Evolutionary conservation across 345 rosid species (phyloP).

Genomic region (Hibiscus tridactylites): DNA sequence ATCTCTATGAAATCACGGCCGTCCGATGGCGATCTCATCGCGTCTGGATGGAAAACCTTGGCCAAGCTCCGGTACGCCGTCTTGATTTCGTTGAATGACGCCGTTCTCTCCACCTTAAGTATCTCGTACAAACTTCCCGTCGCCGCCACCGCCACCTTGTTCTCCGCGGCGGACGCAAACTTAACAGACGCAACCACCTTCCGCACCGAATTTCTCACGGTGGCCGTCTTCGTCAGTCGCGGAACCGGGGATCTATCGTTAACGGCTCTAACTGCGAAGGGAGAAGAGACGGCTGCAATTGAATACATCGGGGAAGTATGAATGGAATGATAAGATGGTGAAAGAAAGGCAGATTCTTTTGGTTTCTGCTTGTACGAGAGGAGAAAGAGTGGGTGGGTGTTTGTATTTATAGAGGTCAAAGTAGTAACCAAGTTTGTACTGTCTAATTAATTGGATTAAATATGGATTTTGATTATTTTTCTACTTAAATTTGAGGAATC

Average conservation of each 20-base stretch:
- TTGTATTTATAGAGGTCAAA: neutral
- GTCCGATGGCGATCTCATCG: slow-evolving; percentile 30
- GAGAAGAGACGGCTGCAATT: neutral
- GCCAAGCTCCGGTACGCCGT: slow-evolving; percentile 59
- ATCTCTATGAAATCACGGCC: slow-evolving; percentile 60
- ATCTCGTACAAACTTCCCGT: slow-evolving; percentile 49
- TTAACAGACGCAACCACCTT: neutral
- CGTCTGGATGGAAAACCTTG: slow-evolving; percentile 55
- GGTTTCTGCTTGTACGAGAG: neutral
- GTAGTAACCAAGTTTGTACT: too few relatives aligned
- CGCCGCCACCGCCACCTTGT: slow-evolving; percentile 16
- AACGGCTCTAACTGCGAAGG: neutral
- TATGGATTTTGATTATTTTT: neutral
- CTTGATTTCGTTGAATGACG: slow-evolving; percentile 58
- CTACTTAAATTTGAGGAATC: neutral
- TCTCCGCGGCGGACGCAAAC: neutral
- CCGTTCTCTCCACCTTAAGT: slow-evolving; percentile 41
- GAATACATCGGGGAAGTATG: neutral
- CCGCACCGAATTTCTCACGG: neutral
- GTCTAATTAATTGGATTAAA: too few relatives aligned
- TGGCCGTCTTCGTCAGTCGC: neutral
- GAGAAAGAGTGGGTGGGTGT: neutral
- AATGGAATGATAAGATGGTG: too few relatives aligned
- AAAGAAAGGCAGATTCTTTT: neutral
- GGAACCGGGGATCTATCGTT: neutral